Conservation (phyloP, 1,139 yeast species). For the Yamadazyma sp. region DNA sequence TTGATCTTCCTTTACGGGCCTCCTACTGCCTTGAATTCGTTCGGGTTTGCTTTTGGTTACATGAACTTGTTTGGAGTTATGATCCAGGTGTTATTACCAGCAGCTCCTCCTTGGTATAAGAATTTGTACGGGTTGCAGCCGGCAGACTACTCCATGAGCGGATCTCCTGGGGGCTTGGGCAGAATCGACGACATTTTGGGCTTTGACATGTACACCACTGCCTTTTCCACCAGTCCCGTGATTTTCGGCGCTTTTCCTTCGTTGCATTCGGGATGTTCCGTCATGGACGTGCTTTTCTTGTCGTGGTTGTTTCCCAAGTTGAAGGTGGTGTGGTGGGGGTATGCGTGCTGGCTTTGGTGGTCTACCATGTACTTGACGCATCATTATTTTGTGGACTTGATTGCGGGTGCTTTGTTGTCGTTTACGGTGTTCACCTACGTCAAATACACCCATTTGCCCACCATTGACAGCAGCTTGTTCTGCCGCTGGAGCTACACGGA, state of each 20-base stretch:
- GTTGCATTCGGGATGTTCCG: conserved; percentile 89
- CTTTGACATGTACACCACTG: conserved; percentile 80
- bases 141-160: conserved; percentile 89
- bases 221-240: conserved; percentile 84
- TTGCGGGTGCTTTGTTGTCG: conserved; percentile 84
- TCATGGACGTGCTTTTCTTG: conserved; percentile 87
- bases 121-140: conserved; percentile 81
- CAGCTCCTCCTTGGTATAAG: conserved; percentile 99
- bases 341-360: conserved; percentile 97
- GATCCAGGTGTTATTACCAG: conserved; percentile 81
- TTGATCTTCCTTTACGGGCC: conserved; percentile 86
- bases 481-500: conserved; percentile 82
- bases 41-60: conserved; percentile 96
- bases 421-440: conserved; percentile 70
- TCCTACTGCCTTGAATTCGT: conserved; percentile 82
- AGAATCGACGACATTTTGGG: conserved; percentile 84
- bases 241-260: conserved; percentile 99
- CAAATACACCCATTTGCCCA: conserved; percentile 74
- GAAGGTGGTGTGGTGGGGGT: conserved; percentile 63
- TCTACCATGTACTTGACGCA: conserved; percentile 95
- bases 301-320: conserved; percentile 76
- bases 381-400: conserved; percentile 89
- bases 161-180: conserved; percentile 95
- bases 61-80: conserved; percentile 86
- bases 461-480: conserved; percentile 57